phyloP scores from a whole-genome alignment of 108 stramenopile species.

The Pseudonitzschia multistriata region DNA sequence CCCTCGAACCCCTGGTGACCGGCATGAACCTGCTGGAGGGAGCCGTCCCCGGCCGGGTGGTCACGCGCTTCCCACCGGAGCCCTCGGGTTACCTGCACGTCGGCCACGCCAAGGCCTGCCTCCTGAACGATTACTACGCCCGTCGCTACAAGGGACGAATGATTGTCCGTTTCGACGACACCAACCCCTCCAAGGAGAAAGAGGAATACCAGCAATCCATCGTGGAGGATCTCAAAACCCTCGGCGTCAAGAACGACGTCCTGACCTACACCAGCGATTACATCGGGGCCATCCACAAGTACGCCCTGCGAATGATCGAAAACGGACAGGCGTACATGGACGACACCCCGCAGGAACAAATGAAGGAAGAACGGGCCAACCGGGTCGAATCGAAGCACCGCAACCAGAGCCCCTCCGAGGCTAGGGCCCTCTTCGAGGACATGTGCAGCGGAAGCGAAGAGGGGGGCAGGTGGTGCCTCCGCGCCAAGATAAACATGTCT shows the following conservation, averaged over 20 bases:
- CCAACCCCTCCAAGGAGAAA: conserved; percentile 99
- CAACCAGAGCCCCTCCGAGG: conserved; percentile 70
- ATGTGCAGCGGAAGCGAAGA: conserved; percentile 84
- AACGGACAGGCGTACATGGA: conserved; percentile 98
- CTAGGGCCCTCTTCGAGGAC: conserved; percentile 77
- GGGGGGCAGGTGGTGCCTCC: conserved; percentile 90
- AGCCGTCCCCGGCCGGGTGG: conserved; percentile 87
- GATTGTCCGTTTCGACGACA: conserved; percentile 97
- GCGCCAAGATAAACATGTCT: conserved; percentile 97
- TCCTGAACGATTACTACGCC: conserved; percentile 98
- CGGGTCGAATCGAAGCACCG: conserved; percentile 81
- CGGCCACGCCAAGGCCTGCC: conserved; percentile 98
- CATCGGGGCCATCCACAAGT: conserved; percentile 82
- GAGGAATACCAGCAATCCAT: conserved; percentile 94
- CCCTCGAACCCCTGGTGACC: conserved; percentile 56
- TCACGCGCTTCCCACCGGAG: conserved; percentile 98
- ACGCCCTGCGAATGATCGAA: conserved; percentile 85
- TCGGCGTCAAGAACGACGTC: conserved; percentile 87
- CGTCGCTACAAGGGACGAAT: conserved; percentile 91
- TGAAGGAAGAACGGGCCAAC: conserved; percentile 83
- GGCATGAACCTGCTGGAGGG: conserved; percentile 86
- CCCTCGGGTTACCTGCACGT: conserved; percentile 97
- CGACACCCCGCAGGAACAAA: conserved; percentile 95
- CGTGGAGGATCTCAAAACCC: conserved; percentile 73
- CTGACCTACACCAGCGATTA: conserved; percentile 95